A percentile compares a stretch with the other conserved stretches of the same genome.
phyloP scores from a whole-genome alignment of 169 alveolate genomes.

The Plasmodium vinckei region DNA sequence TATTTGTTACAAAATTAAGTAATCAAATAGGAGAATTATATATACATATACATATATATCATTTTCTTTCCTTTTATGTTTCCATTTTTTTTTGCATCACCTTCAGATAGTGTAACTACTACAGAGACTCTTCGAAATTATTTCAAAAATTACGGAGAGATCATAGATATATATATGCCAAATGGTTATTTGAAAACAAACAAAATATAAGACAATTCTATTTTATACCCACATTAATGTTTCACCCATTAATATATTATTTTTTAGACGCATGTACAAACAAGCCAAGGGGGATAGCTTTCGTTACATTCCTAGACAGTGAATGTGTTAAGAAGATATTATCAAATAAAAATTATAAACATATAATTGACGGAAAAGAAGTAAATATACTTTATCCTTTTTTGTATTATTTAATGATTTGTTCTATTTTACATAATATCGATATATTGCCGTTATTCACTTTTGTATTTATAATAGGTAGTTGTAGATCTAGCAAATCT shows the following conservation, averaged over 20 bases:
- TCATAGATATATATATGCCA: conserved; percentile 69
- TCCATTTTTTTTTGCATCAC: background rate
- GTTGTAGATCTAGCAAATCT: conserved; percentile 70
- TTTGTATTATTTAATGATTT: background rate
- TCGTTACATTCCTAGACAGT: conserved; percentile 53
- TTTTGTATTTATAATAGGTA: conserved; percentile 15
- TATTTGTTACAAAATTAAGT: conserved; percentile 64
- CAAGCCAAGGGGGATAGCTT: conserved; percentile 62
- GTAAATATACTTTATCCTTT: conserved; percentile 5
- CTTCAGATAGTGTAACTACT: conserved; percentile 62
- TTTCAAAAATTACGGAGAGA: conserved; percentile 53
- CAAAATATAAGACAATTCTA: background rate
- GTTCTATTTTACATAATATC: background rate
- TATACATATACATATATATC: background rate
- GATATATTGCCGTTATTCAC: background rate
- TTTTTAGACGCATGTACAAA: conserved; percentile 49
- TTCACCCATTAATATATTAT: background rate
- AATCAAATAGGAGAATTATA: background rate
- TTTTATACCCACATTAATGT: background rate
- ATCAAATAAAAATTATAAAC: conserved; percentile 32
- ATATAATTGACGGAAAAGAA: conserved; percentile 68
- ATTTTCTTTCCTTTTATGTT: background rate
- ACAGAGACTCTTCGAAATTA: conserved; percentile 50
- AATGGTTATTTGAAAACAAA: conserved; percentile 21
- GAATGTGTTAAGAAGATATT: conserved; percentile 62